phyloP scores from a whole-genome alignment of 23 red algal species.

The Gracilariopsis chorda region DNA sequence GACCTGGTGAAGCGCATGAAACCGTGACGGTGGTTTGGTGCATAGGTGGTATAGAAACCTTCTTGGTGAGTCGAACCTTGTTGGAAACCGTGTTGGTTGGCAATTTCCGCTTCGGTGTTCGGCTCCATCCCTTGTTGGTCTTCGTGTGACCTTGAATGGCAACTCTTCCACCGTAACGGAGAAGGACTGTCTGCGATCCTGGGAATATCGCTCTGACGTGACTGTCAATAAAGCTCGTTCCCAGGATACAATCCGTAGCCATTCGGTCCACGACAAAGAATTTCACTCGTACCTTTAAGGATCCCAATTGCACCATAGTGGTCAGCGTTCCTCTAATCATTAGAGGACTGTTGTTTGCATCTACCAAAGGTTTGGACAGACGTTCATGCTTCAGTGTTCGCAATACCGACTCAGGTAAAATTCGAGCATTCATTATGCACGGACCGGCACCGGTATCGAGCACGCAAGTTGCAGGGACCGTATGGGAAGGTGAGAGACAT shows the following conservation, averaged over 20 bases:
- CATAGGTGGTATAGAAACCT: too few species aligned
- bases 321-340: not conserved
- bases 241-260: not conserved
- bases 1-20: not conserved
- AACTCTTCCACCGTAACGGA: not conserved
- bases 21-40: too few species aligned
- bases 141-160: not conserved
- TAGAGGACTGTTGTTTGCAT: not conserved
- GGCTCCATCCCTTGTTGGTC: not conserved
- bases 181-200: not conserved
- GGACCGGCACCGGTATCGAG: slow-evolving; percentile 11
- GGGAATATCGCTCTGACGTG: not conserved
- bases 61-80: too few species aligned
- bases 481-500: too few species aligned
- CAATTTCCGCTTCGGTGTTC: not conserved
- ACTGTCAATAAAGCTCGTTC: not conserved
- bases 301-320: not conserved
- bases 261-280: not conserved
- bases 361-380: not conserved
- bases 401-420: not conserved
- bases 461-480: too few species aligned
- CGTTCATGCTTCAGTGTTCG: not conserved
- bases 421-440: not conserved
- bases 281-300: not conserved
- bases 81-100: too few species aligned